A percentile compares a stretch with the other conserved stretches of the same genome.
Conservation (phyloP, 2,329 filamentous ascomycete genomes). For the Diaporthe aspalathi region DNA sequence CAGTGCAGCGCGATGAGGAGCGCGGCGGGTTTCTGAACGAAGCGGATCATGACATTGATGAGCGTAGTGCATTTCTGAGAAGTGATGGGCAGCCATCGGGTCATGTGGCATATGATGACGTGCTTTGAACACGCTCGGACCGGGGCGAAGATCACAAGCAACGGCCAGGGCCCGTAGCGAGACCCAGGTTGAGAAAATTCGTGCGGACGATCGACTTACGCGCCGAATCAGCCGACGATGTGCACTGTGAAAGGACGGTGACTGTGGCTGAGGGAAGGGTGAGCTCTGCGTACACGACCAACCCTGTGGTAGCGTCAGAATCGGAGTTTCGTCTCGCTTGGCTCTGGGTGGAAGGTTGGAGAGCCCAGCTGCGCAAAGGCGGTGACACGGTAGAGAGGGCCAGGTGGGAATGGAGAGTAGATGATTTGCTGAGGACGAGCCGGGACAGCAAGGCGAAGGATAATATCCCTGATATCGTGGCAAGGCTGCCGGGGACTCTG, state of each 20-base stretch:
- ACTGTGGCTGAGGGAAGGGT: constrained; percentile 20
- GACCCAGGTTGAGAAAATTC: constrained; percentile 7
- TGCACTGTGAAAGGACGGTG: constrained; percentile 27
- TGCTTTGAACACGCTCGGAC: constrained; percentile 55
- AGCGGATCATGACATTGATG: constrained; percentile 42
- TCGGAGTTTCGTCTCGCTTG: constrained; percentile 50
- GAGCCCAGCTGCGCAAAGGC: constrained; percentile 47
- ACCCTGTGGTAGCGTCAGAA: constrained; percentile 30
- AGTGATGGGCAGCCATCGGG: constrained; percentile 34
- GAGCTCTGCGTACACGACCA: constrained; percentile 31
- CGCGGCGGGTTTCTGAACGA: constrained; percentile 36
- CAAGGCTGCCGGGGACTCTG: constrained; percentile 37
- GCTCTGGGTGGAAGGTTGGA: constrained; percentile 54
- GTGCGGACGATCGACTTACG: constrained; percentile 12
- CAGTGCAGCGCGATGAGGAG: background rate
- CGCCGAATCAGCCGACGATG: constrained; percentile 37
- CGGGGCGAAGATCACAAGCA: constrained; percentile 38
- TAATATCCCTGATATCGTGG: constrained; percentile 39
- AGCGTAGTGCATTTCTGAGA: constrained; percentile 48
- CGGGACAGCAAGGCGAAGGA: background rate
- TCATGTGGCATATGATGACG: constrained; percentile 27
- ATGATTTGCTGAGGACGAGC: constrained; percentile 36
- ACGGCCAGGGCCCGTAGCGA: constrained; percentile 8
- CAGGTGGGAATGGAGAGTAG: constrained; percentile 48
- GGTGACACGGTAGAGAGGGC: constrained; percentile 50